These are phyloP conservation scores for Xerophyta viscosa DNA, from an alignment of 106 monocot genomes.

Conservation along the genomic window DNA sequence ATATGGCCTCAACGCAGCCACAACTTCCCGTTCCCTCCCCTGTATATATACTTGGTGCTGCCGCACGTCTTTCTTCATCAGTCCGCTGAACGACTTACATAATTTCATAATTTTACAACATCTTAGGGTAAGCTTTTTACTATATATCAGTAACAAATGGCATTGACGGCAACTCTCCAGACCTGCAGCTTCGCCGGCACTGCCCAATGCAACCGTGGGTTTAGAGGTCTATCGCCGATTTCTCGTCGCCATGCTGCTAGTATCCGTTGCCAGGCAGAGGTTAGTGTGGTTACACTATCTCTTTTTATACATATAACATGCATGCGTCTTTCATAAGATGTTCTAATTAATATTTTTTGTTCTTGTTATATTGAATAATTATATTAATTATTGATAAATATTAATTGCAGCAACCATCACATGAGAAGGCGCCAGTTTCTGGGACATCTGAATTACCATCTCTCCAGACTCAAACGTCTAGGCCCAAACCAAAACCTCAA, in stretches of 20 bases:
- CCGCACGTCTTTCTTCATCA: background rate
- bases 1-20: no score
- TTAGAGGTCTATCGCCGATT: background rate
- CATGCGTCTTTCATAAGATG: no score
- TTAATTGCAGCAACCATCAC: background rate
- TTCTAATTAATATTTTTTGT: no score
- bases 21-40: background rate
- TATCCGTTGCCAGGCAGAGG: constrained; percentile 32
- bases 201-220: background rate
- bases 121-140: background rate
- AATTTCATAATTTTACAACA: no score
- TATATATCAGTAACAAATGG: no score
- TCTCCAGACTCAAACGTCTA: background rate
- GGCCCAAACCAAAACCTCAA: constrained; percentile 1
- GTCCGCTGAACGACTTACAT: background rate
- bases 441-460: background rate
- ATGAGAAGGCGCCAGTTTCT: background rate
- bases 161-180: constrained; percentile 4
- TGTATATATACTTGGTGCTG: background rate
- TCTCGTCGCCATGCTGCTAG: background rate
- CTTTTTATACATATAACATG: no score
- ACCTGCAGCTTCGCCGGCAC: no score
- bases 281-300: no score
- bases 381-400: no score
- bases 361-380: no score